A percentile compares a stretch with the other conserved stretches of the same genome.
Evolutionary conservation across 2,329 filamentous ascomycete species (phyloP).

Genomic region (Nemania sp.): DNA sequence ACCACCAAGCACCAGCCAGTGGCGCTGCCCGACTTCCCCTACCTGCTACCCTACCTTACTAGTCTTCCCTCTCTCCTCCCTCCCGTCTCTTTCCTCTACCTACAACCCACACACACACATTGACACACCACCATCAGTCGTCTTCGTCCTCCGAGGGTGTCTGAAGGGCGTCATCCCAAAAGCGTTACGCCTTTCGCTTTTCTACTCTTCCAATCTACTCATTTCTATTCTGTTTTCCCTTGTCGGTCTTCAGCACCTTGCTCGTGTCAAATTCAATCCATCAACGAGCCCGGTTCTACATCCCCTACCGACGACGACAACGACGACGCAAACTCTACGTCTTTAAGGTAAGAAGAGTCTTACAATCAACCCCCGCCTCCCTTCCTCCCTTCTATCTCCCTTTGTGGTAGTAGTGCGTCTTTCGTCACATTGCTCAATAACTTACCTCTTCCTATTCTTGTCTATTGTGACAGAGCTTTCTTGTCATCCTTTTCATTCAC

Average conservation of each 20-base stretch:
- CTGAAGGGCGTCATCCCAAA: conserved; percentile 39
- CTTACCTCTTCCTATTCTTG: background rate
- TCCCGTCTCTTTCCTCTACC: conserved; percentile 37
- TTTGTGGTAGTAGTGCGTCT: background rate
- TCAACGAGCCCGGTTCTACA: conserved; percentile 14
- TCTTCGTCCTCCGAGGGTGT: conserved; percentile 32
- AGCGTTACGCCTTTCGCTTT: conserved; percentile 32
- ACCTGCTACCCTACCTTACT: conserved; percentile 25
- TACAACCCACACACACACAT: conserved; percentile 36
- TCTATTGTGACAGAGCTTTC: conserved; percentile 2
- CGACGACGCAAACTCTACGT: conserved; percentile 26
- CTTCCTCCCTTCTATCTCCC: conserved; percentile 8
- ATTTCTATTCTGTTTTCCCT: conserved; percentile 3
- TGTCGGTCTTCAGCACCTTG: background rate
- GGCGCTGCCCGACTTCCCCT: conserved; percentile 8
- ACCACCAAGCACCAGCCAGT: conserved; percentile 11
- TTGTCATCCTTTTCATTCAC: conserved; percentile 29
- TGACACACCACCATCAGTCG: conserved; percentile 30
- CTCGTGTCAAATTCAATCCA: conserved; percentile 22
- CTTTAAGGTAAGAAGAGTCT: conserved; percentile 33
- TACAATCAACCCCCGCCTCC: conserved; percentile 15
- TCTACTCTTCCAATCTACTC: conserved; percentile 12
- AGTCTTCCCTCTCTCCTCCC: conserved; percentile 36
- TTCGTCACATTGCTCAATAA: background rate
- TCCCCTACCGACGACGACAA: conserved; percentile 23